phyloP scores from a whole-genome alignment of 2,329 filamentous ascomycete genomes.

The Scolecobasidium constrictum region DNA sequence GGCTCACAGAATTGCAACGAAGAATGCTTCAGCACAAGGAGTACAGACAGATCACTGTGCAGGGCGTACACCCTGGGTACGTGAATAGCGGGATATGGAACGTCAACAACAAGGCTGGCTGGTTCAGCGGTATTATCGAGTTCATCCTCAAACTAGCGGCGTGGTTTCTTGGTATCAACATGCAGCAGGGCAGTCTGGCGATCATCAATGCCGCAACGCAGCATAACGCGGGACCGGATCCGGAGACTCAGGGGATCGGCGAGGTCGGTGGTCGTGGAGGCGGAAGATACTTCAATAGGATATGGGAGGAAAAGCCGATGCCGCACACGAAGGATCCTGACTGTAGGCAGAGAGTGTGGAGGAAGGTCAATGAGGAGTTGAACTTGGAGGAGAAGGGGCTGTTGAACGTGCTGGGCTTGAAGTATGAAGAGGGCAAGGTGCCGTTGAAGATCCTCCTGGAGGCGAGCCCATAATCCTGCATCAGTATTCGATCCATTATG shows the following conservation, averaged over 20 bases:
- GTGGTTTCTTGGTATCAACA: slow-evolving; percentile 13
- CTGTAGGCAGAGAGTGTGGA: slow-evolving; percentile 16
- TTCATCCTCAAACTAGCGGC: slow-evolving; percentile 9
- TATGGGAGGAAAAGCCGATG: slow-evolving; percentile 17
- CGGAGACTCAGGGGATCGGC: slow-evolving; percentile 12
- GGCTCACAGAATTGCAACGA: slow-evolving; percentile 21
- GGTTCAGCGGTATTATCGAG: slow-evolving; percentile 23
- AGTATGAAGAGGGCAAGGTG: slow-evolving; percentile 1
- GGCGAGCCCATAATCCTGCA: too few species aligned
- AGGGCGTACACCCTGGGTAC: slow-evolving; percentile 23
- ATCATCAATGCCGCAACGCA: slow-evolving; percentile 16
- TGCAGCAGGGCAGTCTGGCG: slow-evolving; percentile 17
- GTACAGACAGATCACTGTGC: slow-evolving; percentile 19
- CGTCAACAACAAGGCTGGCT: slow-evolving; percentile 14
- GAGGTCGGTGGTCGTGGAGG: slow-evolving; percentile 12
- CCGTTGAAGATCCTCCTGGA: neutral
- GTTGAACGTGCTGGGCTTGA: slow-evolving; percentile 11
- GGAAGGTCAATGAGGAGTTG: slow-evolving; percentile 16
- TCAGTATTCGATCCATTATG: too few species aligned
- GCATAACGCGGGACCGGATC: slow-evolving; percentile 13
- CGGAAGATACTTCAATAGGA: slow-evolving; percentile 17
- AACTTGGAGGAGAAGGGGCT: slow-evolving; percentile 15
- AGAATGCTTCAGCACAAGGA: slow-evolving; percentile 14
- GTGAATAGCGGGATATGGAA: slow-evolving; percentile 22
- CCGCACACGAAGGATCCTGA: slow-evolving; percentile 16